Evolutionary conservation across 352 stramenopile species (phyloP).

Genomic region (Phytophthora parvispora): DNA sequence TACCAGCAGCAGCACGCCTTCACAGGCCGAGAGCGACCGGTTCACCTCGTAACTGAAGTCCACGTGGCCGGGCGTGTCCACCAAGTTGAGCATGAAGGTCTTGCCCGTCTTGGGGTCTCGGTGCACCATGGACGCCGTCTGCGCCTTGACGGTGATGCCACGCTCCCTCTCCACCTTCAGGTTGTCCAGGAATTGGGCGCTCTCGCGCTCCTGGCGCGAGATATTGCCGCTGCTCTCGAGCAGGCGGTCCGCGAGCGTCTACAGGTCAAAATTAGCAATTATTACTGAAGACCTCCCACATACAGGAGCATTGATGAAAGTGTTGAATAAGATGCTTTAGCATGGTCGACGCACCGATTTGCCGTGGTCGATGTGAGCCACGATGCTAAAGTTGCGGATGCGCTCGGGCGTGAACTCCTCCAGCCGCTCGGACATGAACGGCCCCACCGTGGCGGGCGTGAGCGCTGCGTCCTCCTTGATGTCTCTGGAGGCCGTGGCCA

Average conservation of each 20-base stretch:
- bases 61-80: constrained; percentile 98
- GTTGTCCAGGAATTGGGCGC: constrained; percentile 92
- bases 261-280: constrained; percentile 16
- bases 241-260: constrained; percentile 92
- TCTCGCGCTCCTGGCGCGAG: constrained; percentile 84
- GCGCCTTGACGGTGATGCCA: constrained; percentile 99
- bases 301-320: constrained; percentile 5
- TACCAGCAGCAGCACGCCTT: constrained; percentile 98
- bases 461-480: constrained; percentile 25
- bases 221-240: constrained; percentile 93
- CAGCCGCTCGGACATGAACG: constrained; percentile 74
- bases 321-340: constrained; percentile 10
- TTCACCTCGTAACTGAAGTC: constrained; percentile 99
- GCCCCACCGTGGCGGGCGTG: constrained; percentile 61
- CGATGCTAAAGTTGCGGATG: constrained; percentile 93
- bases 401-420: constrained; percentile 74
- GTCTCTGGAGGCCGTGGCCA: constrained; percentile 18
- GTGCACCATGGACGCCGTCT: constrained; percentile 98
- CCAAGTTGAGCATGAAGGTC: constrained; percentile 97
- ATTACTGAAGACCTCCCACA: not conserved
- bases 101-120: constrained; percentile 51
- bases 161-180: constrained; percentile 97
- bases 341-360: constrained; percentile 75
- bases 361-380: constrained; percentile 94
- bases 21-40: constrained; percentile 95